These are phyloP conservation scores for Cronartium quercuum DNA, from an alignment of 1,284 basidiomycete species.

Conservation along the genomic window DNA sequence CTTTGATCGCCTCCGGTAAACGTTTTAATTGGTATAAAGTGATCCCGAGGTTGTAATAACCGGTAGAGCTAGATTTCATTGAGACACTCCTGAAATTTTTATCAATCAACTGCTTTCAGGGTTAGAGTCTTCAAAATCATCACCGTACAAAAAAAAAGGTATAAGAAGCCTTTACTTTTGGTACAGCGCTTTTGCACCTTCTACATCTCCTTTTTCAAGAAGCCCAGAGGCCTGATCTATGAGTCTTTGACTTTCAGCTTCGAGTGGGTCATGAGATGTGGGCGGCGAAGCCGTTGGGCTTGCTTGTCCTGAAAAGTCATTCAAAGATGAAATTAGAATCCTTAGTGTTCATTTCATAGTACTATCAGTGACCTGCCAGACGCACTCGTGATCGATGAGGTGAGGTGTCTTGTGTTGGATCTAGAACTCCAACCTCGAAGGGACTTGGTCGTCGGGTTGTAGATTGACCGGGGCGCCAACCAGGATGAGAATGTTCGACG, in stretches of 20 bases:
- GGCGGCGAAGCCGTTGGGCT: slow-evolving; percentile 13
- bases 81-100: slow-evolving; percentile 6
- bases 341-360: background rate
- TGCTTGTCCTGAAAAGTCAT: slow-evolving; percentile 7
- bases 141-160: background rate
- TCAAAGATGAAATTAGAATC: background rate
- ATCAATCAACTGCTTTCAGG: background rate
- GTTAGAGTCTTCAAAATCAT: background rate
- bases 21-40: slow-evolving; percentile 23
- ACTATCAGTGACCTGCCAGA: background rate
- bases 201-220: slow-evolving; percentile 27
- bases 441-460: background rate
- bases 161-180: slow-evolving; percentile 5
- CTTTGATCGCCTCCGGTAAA: slow-evolving; percentile 24
- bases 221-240: slow-evolving; percentile 21
- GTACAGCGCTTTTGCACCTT: slow-evolving; percentile 22
- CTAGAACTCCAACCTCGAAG: background rate
- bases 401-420: background rate
- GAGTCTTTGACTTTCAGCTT: slow-evolving; percentile 20
- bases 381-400: background rate
- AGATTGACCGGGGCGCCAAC: background rate
- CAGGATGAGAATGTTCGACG: background rate
- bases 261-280: slow-evolving; percentile 22
- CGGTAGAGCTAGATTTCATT: slow-evolving; percentile 18
- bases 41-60: slow-evolving; percentile 35